Base-by-base conservation (phyloP, 345 rosid species). In the Rhizophora mangle region DNA sequence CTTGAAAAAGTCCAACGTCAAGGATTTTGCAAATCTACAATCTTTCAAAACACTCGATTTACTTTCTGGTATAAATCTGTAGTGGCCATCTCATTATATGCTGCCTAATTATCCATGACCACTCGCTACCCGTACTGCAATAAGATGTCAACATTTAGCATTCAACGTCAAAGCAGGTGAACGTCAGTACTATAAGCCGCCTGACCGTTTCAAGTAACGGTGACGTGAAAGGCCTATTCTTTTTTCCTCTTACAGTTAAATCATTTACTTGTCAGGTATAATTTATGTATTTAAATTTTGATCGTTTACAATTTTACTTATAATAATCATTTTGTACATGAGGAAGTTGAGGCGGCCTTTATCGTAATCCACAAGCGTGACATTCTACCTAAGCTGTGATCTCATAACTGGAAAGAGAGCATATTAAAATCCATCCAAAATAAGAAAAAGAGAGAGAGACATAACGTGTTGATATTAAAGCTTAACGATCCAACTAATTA, bases 331-430 rank as follows among this genome's bases (percentile, higher is more conserved):
- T 66, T 54, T 32, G 11, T 67, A 24, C 26, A 13, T 8, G 52
- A 55, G 62, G 62, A 70, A 53, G 73, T 52, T 62, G 21, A 62
- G 54, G 53, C 73, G 39, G 62, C 73, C 27, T 67, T 70, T 62
- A 62, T 62, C 67, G 32, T 36, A 49, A 21, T 58, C 47, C 16
- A 8, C 64, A 49, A 60, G 32, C 3, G 20, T 52, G 73, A 70
- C 73, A 52, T 62, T 34, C 62, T 37, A 70, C 67, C 73, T 18
- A 52, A 55, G 22, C 13, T 1, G 6, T 11, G 47, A 21, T 55
- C 20, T 55, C 27, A 8, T n/a, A 22, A 9, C 22, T 55, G 16
- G 29, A 22, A 55, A 39, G 10, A 11, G 47, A 9, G 10, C 4
- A 16, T 22, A 21, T 22, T 55, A 22, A 22, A 13, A 6, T 21